A percentile compares a stretch with the other conserved stretches of the same genome.
These are phyloP conservation scores for Thamnidium elegans DNA, from an alignment of 192 early-diverging fungal genomes.

Conservation along the genomic window DNA sequence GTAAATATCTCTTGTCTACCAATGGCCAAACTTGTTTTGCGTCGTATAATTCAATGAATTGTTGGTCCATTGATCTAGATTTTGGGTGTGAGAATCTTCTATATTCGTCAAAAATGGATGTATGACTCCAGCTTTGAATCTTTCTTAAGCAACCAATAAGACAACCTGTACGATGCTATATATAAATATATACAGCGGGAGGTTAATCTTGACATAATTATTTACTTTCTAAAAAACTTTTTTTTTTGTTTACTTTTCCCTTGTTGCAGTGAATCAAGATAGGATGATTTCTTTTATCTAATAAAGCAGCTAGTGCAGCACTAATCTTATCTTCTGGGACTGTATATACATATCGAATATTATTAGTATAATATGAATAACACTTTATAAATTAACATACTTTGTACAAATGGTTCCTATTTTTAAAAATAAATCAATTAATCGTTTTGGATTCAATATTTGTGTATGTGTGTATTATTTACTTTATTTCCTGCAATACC, in stretches of 20 bases:
- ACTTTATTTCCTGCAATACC: slow-evolving; percentile 93
- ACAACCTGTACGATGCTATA: slow-evolving; percentile 96
- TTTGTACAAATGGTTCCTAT: slow-evolving; percentile 67
- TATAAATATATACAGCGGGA: no score
- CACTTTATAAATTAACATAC: slow-evolving; percentile 27
- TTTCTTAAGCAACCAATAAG: slow-evolving; percentile 93
- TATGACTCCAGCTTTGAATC: slow-evolving; percentile 90
- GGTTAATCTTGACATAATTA: not conserved
- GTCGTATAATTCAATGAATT: slow-evolving; percentile 83
- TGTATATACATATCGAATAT: slow-evolving; percentile 4
- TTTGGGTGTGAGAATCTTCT: slow-evolving; percentile 86
- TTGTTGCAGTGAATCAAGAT: slow-evolving; percentile 97
- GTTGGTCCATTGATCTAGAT: slow-evolving; percentile 80
- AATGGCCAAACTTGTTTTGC: slow-evolving; percentile 62
- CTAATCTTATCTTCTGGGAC: slow-evolving; percentile 62
- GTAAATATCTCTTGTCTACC: slow-evolving; percentile 55
- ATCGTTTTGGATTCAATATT: not conserved
- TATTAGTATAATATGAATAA: not conserved
- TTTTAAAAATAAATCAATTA: not conserved
- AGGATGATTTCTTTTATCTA: slow-evolving; percentile 73
- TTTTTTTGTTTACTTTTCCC: slow-evolving; percentile 59
- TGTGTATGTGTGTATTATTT: not conserved
- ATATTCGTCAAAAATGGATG: slow-evolving; percentile 98
- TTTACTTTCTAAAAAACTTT: not conserved
- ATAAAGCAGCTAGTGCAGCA: slow-evolving; percentile 51